Evolutionary conservation across 208 protist genomes (phyloP).

Genomic region (Trichomonas vaginalis): DNA sequence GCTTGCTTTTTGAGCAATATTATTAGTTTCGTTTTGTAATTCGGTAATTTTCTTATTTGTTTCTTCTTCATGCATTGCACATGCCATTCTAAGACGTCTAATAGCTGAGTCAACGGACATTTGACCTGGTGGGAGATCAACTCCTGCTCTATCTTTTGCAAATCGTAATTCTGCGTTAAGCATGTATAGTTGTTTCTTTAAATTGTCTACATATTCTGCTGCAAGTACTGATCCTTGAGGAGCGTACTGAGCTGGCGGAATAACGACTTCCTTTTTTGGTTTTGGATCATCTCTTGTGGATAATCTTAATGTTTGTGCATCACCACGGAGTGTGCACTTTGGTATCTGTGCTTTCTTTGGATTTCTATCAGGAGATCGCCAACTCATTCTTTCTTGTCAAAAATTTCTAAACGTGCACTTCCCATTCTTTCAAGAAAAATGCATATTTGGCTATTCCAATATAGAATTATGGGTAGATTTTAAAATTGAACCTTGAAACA

Average conservation of each 20-base stretch:
- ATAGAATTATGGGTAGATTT: too few relatives aligned
- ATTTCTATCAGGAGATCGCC: neutral
- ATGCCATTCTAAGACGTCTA: neutral
- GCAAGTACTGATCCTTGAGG: neutral
- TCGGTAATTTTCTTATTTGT: neutral
- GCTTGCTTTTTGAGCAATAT: neutral
- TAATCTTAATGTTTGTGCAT: neutral
- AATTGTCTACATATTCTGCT: neutral
- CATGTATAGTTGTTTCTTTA: neutral
- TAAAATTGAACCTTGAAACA: too few relatives aligned
- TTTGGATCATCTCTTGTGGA: neutral
- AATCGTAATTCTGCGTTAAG: neutral
- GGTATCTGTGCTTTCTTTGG: neutral
- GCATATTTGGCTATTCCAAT: too few relatives aligned
- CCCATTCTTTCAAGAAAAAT: too few relatives aligned
- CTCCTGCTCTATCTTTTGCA: neutral
- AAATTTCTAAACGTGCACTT: neutral
- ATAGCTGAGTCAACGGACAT: neutral
- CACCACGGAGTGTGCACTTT: neutral
- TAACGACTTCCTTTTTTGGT: neutral
- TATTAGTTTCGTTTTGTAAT: neutral
- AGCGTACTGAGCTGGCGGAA: neutral
- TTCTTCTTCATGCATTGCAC: neutral
- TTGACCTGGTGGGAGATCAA: neutral
- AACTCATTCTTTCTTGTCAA: neutral